Base-by-base conservation (phyloP, 805 yeast genomes). In the Clavispora asparagi region DNA sequence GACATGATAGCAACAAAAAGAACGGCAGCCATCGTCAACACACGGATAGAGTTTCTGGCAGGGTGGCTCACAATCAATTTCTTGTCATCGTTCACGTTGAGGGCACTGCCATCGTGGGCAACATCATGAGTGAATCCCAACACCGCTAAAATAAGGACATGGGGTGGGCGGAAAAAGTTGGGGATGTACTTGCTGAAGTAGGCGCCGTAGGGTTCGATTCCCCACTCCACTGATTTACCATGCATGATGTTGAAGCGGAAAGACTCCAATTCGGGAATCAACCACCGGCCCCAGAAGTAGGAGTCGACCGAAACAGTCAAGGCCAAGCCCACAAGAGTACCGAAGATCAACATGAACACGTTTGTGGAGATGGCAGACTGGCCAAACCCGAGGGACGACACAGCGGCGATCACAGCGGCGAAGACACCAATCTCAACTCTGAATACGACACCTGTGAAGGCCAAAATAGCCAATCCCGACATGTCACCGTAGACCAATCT, bases 181-280 rank as follows among this genome's bases (percentile, higher is more conserved):
- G 53, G 55, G 28, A 70, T 55, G 53, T 81, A 78, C 41, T 71
- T 73, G 2, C 76, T 63, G 55, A 89, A 82, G 64, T 92, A 92
- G 0, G 87, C 77, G 32, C 64, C 50, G 55, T 74, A 77, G 5
- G 98, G 95, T 61, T 87, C 91, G 1, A 74, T 75, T 0, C 97
- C 98, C 97, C 97, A 92, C 13, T 80, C 72, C 1, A 77, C 62
- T 1, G 95, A 73, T 36, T 86, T 79, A 1, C 95, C 95, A 9
- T 77, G 63, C n/a, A 90, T 48, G 2, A 87, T 85, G 62, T 92
- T 92, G 68, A 79, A 91, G 12, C 79, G 42, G 57, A 91, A 83
- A 0, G 92, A 79, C 42, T 76, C 76, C 1, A 87, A 44, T 63
- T 91, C 97, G 0, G 98, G 97, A 29, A 87, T 62, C n/a, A 78